Percentiles rank a stretch among this genome's conserved stretches.
Evolutionary conservation across 208 protist species (phyloP).

Genomic region (Leptomonas seymouri): DNA sequence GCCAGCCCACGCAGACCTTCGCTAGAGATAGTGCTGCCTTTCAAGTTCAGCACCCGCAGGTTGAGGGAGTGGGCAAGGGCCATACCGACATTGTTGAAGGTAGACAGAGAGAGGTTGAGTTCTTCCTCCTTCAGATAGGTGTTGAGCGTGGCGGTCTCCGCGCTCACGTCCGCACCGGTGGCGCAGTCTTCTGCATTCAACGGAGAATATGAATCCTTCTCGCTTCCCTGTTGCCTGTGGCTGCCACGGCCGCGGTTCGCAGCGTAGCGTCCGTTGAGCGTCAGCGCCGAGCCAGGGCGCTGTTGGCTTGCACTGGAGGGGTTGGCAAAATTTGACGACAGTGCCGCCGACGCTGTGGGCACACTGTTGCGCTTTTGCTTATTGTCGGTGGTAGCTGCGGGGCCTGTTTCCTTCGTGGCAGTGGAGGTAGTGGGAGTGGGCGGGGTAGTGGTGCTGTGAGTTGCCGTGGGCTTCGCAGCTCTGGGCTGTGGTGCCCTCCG

Average conservation of each 20-base stretch:
- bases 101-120: conserved; percentile 64
- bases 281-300: conserved; percentile 18
- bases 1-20: conserved; percentile 56
- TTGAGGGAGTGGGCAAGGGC: conserved; percentile 40
- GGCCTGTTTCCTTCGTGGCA: no score
- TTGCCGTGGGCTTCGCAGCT: not conserved
- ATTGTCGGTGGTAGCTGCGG: not conserved
- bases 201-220: not conserved
- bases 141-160: conserved; percentile 34
- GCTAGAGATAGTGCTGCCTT: conserved; percentile 48
- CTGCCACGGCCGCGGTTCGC: conserved; percentile 19
- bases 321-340: not conserved
- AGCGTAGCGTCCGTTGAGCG: conserved; percentile 27
- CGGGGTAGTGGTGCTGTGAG: not conserved
- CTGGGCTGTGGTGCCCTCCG: not conserved
- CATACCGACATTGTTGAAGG: conserved; percentile 44
- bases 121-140: conserved; percentile 45
- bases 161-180: not conserved
- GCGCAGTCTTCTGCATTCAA: not conserved
- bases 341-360: not conserved
- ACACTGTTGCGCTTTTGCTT: not conserved
- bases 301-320: not conserved
- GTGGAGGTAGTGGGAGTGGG: no score
- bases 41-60: conserved; percentile 53
- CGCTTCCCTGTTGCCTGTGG: not conserved